Percentiles rank a stretch among this genome's conserved stretches.
Conservation (phyloP, 2,329 filamentous ascomycete species). For the Alternaria sp. region DNA sequence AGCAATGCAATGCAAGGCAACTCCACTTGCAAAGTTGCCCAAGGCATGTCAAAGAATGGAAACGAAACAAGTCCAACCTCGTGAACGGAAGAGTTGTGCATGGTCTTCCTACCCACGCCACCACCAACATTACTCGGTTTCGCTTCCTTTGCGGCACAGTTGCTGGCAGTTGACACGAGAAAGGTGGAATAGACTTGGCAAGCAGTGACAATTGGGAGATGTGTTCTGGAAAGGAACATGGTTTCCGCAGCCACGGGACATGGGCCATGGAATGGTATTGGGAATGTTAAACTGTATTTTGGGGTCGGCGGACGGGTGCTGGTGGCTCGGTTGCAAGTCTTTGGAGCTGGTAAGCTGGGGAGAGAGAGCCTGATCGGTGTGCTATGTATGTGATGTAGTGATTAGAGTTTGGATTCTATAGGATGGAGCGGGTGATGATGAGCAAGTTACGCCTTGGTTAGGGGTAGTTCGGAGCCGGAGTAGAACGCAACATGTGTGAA, state of each 20-base stretch:
- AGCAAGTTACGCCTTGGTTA: not conserved
- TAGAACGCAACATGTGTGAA: not conserved
- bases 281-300: not conserved
- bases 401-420: not conserved
- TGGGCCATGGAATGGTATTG: not conserved
- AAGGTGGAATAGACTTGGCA: not conserved
- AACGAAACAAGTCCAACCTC: not conserved
- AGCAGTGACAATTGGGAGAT: not conserved
- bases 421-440: not conserved
- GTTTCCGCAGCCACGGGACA: not conserved
- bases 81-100: slow-evolving; percentile 1
- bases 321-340: not conserved
- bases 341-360: not conserved
- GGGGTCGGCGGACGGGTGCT: not conserved
- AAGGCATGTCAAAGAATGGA: not conserved
- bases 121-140: slow-evolving; percentile 5
- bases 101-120: not conserved
- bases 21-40: not conserved
- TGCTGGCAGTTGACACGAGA: not conserved
- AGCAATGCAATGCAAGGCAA: slow-evolving; percentile 4
- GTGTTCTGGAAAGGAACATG: not conserved
- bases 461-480: not conserved
- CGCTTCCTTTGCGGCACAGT: slow-evolving; percentile 3
- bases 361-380: slow-evolving; percentile 1
- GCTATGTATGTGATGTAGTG: not conserved